These are phyloP conservation scores for Pyrenochaeta sp. DNA, from an alignment of 2,329 filamentous ascomycete species.

Conservation along the genomic window DNA sequence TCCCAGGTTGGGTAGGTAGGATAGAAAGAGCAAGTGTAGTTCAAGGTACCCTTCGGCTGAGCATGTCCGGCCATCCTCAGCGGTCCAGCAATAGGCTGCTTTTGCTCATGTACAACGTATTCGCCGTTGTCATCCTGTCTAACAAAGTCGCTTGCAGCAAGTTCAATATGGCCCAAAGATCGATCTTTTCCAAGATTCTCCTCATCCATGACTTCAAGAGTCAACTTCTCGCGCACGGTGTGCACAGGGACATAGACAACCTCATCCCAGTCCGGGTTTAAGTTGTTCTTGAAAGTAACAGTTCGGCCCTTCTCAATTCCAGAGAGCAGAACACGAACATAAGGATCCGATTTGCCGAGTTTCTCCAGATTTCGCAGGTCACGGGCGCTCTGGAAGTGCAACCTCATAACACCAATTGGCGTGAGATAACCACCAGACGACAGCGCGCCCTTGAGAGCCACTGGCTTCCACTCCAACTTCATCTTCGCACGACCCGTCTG, in stretches of 20 bases:
- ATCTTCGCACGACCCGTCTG: conserved; percentile 89
- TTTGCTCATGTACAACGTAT: conserved; percentile 79
- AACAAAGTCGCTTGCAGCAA: conserved; percentile 80
- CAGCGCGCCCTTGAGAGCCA: conserved; percentile 79
- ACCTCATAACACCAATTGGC: conserved; percentile 91
- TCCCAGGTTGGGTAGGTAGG: conserved; percentile 87
- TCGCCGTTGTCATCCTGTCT: conserved; percentile 79
- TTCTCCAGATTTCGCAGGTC: conserved; percentile 92
- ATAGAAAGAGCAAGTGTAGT: conserved; percentile 88
- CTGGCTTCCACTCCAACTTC: conserved; percentile 93
- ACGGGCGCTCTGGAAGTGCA: conserved; percentile 85
- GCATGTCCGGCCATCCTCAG: conserved; percentile 78
- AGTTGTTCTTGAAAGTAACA: conserved; percentile 94
- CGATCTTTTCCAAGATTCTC: conserved; percentile 93
- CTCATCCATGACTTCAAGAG: conserved; percentile 94
- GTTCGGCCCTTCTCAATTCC: conserved; percentile 91
- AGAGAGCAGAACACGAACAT: conserved; percentile 85
- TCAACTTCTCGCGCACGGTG: conserved; percentile 80
- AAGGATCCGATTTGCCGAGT: conserved; percentile 96
- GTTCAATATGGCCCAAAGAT: conserved; percentile 80
- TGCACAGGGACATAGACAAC: conserved; percentile 93
- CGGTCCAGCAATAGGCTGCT: conserved; percentile 70
- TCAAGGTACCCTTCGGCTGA: conserved; percentile 77
- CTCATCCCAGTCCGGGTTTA: conserved; percentile 95
- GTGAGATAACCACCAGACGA: conserved; percentile 88